Base-by-base conservation (phyloP, 179 eudicot species). In the Beta lomatogona region DNA sequence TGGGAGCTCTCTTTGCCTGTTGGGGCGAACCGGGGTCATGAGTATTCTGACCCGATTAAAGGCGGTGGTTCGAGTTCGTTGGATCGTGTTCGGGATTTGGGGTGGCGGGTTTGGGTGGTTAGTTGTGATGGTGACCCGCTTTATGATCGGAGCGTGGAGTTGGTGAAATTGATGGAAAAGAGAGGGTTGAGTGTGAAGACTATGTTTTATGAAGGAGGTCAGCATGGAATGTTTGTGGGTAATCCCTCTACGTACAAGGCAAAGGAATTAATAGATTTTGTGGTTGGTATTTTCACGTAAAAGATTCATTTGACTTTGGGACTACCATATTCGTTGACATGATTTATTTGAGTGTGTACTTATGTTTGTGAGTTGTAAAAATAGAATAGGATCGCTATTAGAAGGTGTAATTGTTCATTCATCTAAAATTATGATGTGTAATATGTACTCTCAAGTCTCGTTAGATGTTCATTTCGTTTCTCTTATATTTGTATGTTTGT, bases 1-100 rank as follows among this genome's bases (percentile, higher is more conserved):
- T 92, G 96, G 96, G 85, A 85, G 3, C 18, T 93, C n/a, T 67
- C 82, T 25, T 46, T 93, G 79, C 93, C 97, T 0, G 73, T 76
- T 9, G 92, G 89, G 41, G 86, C 81, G 3, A 80, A 87, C 44
- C 85, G 87, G 57, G 80, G 83, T 57, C 93, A 92, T 36, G 86
- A 84, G 84, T 90, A 83, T 59, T 80, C 87, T 16, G 87, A 92
- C 76, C 90, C 90, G 71, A 7, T 36, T 79, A 11, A 10, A 36
- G 48, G 11, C 44, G 73, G 19, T 65, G 76, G 92, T 64, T 73
- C 80, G 81, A 19, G 28, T 74, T n/a, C 74, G 76, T 73, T 63
- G 6, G 77, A 80, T 13, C 73, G 73, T 45, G 44, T 87, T 44
- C 66, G 84, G 18, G 81, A 82, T 4, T n/a, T 83, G 74, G 89